phyloP scores from a whole-genome alignment of 1,139 yeast species.

The Lodderomyces oxycetoniae region DNA sequence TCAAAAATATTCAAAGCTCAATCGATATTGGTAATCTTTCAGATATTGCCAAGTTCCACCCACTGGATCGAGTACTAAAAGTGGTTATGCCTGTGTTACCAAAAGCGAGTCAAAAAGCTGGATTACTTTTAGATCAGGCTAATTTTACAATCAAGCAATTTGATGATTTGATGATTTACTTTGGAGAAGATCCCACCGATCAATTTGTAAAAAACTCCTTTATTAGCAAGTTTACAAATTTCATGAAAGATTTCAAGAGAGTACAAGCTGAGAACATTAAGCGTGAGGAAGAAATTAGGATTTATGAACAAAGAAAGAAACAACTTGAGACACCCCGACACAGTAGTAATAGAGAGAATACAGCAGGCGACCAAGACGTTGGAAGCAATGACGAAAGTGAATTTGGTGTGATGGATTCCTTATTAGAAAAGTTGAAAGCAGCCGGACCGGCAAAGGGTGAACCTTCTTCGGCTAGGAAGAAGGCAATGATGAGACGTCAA shows the following conservation, averaged over 20 bases:
- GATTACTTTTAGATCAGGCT: slow-evolving; percentile 58
- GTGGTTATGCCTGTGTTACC: slow-evolving; percentile 63
- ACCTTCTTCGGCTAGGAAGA: slow-evolving; percentile 72
- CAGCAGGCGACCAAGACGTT: slow-evolving; percentile 22
- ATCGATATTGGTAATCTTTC: slow-evolving; percentile 73
- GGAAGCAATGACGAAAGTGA: slow-evolving; percentile 26
- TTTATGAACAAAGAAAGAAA: slow-evolving; percentile 70
- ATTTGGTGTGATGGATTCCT: slow-evolving; percentile 67
- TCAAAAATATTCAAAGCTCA: slow-evolving; percentile 67
- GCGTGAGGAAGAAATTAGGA: slow-evolving; percentile 73
- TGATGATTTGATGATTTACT: slow-evolving; percentile 64
- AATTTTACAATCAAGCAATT: slow-evolving; percentile 62
- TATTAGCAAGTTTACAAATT: slow-evolving; percentile 67
- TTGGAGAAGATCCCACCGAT: slow-evolving; percentile 75
- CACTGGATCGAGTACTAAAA: slow-evolving; percentile 59
- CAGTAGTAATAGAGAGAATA: slow-evolving; percentile 3
- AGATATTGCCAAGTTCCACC: slow-evolving; percentile 71
- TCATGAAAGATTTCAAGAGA: slow-evolving; percentile 68
- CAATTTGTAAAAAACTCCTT: slow-evolving; percentile 63
- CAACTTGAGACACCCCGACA: slow-evolving; percentile 43
- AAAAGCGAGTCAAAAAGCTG: slow-evolving; percentile 63
- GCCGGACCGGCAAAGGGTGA: slow-evolving; percentile 72
- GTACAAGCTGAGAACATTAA: slow-evolving; percentile 73
- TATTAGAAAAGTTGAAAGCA: slow-evolving; percentile 67
- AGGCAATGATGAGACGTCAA: slow-evolving; percentile 72